Base-by-base conservation (phyloP, 1,284 basidiomycete genomes). In the Ustilago tritici region DNA sequence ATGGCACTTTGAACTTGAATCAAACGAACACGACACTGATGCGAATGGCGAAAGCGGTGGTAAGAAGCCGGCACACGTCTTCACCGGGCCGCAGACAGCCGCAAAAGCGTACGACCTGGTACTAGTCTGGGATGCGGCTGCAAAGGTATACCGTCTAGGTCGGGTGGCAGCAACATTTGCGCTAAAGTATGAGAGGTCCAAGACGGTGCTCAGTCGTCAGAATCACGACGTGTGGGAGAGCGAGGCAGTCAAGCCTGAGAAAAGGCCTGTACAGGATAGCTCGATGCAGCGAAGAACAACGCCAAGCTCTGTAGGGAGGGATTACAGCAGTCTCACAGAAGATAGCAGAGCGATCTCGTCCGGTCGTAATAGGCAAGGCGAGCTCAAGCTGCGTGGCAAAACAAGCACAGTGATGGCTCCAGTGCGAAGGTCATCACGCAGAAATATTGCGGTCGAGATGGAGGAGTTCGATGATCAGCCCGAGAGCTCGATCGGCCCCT, bases 1-100 rank as follows among this genome's bases (percentile, higher is more conserved):
- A 17, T 77, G 70, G 70, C 75, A 70, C 23, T 58, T 77, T 11
- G 75, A 77, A 57, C 61, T 77, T 12, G 75, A 73, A 9, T 60
- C 67, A 10, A 56, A 55, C 23, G 67, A 70, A 1, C 8, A 23
- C 3, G 50, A 64, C n/a, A 50, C n/a, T 6, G 55, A 54, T 19
- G 47, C 5, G 7, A 15, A 46, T 19, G n/a, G n/a, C 5, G 43
- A 46, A 9, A 19, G 43, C 38, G 15, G 11, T n/a, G 23, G n/a
- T 17, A 47, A 64, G 46, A 60, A 62, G 14, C 61, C 64, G 19
- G 75, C 70, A 5, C 75, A 77, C 23, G 57, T 77, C 0, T 77
- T 77, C 15, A 73, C 67, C 8, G 75, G 75, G 1, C 70, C 66
- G 4, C 75, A 77, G 35, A 62, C 56, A 2, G 34, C 55, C 0